Percentiles rank a stretch among this genome's conserved stretches.
Conservation (phyloP, 2,329 filamentous ascomycete species). For the Iodosphaeria phyllophila region DNA sequence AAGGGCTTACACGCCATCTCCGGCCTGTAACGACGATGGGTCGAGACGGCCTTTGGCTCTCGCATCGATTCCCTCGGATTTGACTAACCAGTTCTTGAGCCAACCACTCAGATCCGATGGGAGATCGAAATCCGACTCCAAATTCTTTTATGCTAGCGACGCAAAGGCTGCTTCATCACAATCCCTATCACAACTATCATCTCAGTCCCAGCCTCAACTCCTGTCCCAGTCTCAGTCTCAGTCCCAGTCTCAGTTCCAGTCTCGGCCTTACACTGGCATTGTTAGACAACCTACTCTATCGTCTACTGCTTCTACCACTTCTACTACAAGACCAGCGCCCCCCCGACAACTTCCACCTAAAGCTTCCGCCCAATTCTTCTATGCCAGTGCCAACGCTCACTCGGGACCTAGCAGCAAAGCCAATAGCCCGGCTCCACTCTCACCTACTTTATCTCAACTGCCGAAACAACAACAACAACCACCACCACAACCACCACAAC, state of each 20-base stretch:
- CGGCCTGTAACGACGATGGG: constrained; percentile 12
- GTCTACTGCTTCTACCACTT: too few relatives aligned
- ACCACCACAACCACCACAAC: too few relatives aligned
- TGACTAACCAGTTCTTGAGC: too few relatives aligned
- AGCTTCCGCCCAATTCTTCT: constrained; percentile 32
- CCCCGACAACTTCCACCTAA: constrained; percentile 19
- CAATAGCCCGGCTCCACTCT: constrained; percentile 13
- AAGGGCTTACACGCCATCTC: too few relatives aligned
- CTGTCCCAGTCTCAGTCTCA: constrained; percentile 17
- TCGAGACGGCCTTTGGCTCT: too few relatives aligned
- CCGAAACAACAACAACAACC: too few relatives aligned
- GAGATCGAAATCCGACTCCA: constrained; percentile 35
- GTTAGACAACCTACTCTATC: too few relatives aligned
- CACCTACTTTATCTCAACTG: constrained; percentile 14
- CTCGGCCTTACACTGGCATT: too few relatives aligned
- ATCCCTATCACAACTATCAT: constrained; percentile 14
- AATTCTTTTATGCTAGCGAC: constrained; percentile 89
- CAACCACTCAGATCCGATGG: too few relatives aligned
- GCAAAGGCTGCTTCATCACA: constrained; percentile 27
- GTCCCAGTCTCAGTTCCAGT: constrained; percentile 11
- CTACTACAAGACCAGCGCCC: too few relatives aligned
- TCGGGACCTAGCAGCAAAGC: constrained; percentile 19
- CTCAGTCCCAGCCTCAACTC: too few relatives aligned
- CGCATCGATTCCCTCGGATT: too few relatives aligned
- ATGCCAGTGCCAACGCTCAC: constrained; percentile 33